Evolutionary conservation across 768 basidiomycete species (phyloP).

Genomic region (Mycena haematopus): DNA sequence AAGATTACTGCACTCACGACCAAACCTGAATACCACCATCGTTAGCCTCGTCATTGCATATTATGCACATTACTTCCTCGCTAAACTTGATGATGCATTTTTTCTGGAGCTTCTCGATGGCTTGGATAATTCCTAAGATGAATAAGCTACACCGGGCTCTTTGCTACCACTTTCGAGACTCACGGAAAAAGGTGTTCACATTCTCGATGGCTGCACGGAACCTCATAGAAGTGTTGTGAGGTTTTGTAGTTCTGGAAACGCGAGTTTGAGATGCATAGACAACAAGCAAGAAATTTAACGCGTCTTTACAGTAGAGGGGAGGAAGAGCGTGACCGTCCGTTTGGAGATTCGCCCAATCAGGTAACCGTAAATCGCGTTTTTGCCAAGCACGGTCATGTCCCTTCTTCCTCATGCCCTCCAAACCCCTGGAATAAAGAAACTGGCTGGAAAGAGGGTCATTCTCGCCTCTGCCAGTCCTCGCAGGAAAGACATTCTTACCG

Average conservation of each 20-base stretch:
- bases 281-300: neutral
- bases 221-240: slow-evolving; percentile 51
- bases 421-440: slow-evolving; percentile 66
- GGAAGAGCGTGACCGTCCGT: slow-evolving; percentile 9
- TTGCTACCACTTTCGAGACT: slow-evolving; percentile 25
- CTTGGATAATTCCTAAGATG: slow-evolving; percentile 73
- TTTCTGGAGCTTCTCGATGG: slow-evolving; percentile 85
- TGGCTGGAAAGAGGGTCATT: slow-evolving; percentile 78
- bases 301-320: neutral
- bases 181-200: slow-evolving; percentile 61
- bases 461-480: slow-evolving; percentile 89
- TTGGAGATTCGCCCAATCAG: neutral
- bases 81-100: slow-evolving; percentile 84
- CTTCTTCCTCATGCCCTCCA: slow-evolving; percentile 69
- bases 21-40: slow-evolving; percentile 91
- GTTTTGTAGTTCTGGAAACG: neutral
- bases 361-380: neutral
- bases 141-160: neutral
- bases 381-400: slow-evolving; percentile 1
- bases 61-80: slow-evolving; percentile 76
- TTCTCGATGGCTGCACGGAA: slow-evolving; percentile 67
- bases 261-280: neutral
- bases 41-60: slow-evolving; percentile 80
- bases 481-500: slow-evolving; percentile 81
- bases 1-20: slow-evolving; percentile 46